A percentile compares a stretch with the other conserved stretches of the same genome.
Evolutionary conservation across 2,329 filamentous ascomycete genomes (phyloP).

Genomic region (Beauveria brongniartii): DNA sequence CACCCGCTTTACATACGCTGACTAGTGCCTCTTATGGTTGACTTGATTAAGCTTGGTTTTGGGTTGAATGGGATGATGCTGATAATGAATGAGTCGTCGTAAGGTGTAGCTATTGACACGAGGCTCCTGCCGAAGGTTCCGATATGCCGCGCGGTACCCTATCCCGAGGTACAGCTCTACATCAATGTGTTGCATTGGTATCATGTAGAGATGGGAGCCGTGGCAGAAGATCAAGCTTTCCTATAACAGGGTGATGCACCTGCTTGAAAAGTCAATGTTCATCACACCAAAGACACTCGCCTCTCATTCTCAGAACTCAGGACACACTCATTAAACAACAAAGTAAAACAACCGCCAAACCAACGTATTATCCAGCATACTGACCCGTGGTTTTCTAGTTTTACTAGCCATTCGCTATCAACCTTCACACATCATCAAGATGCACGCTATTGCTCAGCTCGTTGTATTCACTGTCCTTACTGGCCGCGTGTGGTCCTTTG

Average conservation of each 20-base stretch:
- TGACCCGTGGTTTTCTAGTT: not conserved
- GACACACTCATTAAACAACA: not conserved
- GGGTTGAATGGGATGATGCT: not conserved
- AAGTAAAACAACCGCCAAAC: not conserved
- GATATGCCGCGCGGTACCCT: not conserved
- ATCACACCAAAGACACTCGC: not conserved
- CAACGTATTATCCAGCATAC: not conserved
- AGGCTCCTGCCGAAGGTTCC: not conserved
- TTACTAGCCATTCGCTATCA: not conserved
- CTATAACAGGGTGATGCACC: not conserved
- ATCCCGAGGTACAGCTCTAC: not conserved
- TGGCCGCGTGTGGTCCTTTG: not conserved
- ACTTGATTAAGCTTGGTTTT: not conserved
- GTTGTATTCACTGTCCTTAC: not conserved
- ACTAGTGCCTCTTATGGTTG: not conserved
- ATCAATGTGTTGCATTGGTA: not conserved
- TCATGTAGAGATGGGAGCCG: not conserved
- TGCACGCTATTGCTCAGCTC: not conserved
- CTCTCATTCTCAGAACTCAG: not conserved
- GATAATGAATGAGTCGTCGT: not conserved
- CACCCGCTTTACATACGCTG: not conserved
- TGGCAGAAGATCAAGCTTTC: not conserved
- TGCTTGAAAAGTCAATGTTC: not conserved
- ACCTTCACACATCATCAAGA: not conserved
- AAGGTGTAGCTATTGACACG: not conserved